Evolutionary conservation across 106 monocot species (phyloP).

Genomic region (Phalaenopsis equestris): DNA sequence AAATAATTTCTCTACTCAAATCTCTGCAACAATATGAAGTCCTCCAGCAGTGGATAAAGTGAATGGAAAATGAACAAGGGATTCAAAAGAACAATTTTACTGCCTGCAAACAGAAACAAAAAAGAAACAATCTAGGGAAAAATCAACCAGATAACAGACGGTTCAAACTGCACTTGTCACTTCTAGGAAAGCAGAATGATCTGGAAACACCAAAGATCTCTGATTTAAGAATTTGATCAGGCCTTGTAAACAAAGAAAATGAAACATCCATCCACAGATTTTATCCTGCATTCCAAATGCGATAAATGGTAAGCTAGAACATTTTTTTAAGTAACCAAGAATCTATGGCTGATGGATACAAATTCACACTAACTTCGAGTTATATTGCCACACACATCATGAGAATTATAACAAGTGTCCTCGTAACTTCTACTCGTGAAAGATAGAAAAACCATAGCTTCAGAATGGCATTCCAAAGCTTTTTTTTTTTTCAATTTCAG

Average conservation of each 20-base stretch:
- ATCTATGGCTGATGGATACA: no score
- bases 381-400: no score
- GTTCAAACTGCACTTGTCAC: not conserved
- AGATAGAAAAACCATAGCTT: no score
- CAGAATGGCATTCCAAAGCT: no score
- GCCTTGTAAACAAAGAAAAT: constrained; percentile 10
- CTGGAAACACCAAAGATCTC: constrained; percentile 1
- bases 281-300: not conserved
- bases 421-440: no score
- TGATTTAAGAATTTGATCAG: constrained; percentile 1
- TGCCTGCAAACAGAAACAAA: not conserved
- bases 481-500: no score
- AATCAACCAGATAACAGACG: not conserved
- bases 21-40: not conserved
- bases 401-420: no score
- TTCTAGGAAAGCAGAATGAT: constrained; percentile 2
- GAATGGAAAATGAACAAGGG: not conserved
- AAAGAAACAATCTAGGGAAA: not conserved
- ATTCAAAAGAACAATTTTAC: not conserved
- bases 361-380: no score
- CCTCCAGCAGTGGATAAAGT: not conserved
- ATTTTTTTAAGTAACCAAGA: no score
- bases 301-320: no score
- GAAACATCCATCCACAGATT: constrained; percentile 15
- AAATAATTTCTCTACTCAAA: not conserved